Evolutionary conservation across 306 rosid species (phyloP).

Genomic region (Vigna unguiculata): DNA sequence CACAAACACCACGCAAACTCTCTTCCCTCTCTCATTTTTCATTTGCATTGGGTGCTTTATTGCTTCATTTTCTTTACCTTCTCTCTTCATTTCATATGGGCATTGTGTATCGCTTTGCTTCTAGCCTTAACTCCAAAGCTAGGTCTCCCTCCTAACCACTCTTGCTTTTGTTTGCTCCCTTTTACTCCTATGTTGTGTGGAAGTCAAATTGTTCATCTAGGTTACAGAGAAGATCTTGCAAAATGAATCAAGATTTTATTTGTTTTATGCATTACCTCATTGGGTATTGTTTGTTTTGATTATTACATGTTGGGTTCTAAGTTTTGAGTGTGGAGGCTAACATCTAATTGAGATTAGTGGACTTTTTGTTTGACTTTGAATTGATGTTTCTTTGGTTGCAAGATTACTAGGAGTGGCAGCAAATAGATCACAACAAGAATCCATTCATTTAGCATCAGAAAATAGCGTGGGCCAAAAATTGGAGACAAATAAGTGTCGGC

Average conservation of each 20-base stretch:
- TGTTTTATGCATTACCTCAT: background rate
- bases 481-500: no score
- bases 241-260: constrained; percentile 10
- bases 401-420: constrained; percentile 65
- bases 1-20: constrained; percentile 32
- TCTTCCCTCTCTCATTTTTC: background rate
- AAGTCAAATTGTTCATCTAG: background rate
- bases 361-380: no score
- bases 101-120: constrained; percentile 69
- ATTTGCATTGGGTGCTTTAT: background rate
- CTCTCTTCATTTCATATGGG: background rate
- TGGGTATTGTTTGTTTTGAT: constrained; percentile 27
- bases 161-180: background rate
- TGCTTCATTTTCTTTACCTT: background rate
- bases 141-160: constrained; percentile 49
- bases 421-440: no score
- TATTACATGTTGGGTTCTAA: background rate
- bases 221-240: no score
- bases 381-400: constrained; percentile 38
- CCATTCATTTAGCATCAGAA: no score
- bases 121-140: constrained; percentile 71
- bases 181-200: background rate
- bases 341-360: background rate
- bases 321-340: background rate
- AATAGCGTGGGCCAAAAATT: no score